phyloP scores from a whole-genome alignment of 2,329 filamentous ascomycete genomes.

The Myriosclerotinia curreyana region DNA sequence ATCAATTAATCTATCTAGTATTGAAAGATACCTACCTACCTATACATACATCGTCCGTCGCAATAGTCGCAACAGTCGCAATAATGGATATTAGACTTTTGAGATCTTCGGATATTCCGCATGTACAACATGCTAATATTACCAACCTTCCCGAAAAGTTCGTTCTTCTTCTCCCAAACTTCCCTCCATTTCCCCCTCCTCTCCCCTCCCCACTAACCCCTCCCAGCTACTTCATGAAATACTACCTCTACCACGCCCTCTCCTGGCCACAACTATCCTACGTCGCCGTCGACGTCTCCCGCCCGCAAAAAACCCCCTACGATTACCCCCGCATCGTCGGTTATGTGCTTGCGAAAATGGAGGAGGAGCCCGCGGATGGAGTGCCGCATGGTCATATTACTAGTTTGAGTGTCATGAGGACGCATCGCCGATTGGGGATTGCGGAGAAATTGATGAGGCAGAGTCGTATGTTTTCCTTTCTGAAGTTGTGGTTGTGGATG shows the following conservation, averaged over 20 bases:
- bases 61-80: slow-evolving; percentile 26
- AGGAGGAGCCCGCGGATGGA: slow-evolving; percentile 91
- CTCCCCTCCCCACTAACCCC: background rate
- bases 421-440: slow-evolving; percentile 83
- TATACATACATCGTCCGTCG: too few relatives aligned
- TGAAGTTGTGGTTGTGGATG: too few relatives aligned
- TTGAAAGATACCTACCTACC: background rate
- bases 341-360: slow-evolving; percentile 99
- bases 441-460: slow-evolving; percentile 98
- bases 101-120: slow-evolving; percentile 76
- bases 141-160: slow-evolving; percentile 94
- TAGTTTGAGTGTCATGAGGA: slow-evolving; percentile 91
- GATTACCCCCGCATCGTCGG: slow-evolving; percentile 97
- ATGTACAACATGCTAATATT: slow-evolving; percentile 97
- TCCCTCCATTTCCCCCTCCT: background rate
- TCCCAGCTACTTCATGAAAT: slow-evolving; percentile 88
- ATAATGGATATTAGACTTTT: slow-evolving; percentile 90
- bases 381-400: slow-evolving; percentile 96
- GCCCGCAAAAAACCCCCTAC: slow-evolving; percentile 72
- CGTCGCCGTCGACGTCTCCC: slow-evolving; percentile 88
- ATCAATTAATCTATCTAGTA: background rate
- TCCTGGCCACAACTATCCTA: slow-evolving; percentile 98
- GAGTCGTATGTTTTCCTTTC: slow-evolving; percentile 64
- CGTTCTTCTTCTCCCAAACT: background rate
- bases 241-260: slow-evolving; percentile 98